Conservation (phyloP, 345 rosid species). For the Salix udensis region DNA sequence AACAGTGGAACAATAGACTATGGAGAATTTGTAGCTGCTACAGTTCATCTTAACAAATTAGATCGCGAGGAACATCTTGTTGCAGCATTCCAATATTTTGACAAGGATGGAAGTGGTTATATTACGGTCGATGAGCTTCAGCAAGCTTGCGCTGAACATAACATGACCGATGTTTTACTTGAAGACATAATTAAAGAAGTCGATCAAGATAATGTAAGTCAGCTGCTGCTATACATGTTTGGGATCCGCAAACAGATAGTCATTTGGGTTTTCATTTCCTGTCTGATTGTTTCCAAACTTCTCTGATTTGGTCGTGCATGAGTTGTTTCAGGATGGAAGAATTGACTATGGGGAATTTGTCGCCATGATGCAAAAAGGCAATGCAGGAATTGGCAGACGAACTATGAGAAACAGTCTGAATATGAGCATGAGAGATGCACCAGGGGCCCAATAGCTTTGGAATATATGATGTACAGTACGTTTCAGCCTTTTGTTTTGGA, state of each 20-base stretch:
- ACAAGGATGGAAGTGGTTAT: conserved; percentile 92
- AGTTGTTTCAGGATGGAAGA: conserved; percentile 73
- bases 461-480: conserved; percentile 25
- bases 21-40: conserved; percentile 95
- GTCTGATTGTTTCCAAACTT: neutral
- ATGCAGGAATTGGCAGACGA: conserved; percentile 92
- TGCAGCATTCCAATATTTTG: conserved; percentile 90
- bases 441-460: conserved; percentile 32
- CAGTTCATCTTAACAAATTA: conserved; percentile 85
- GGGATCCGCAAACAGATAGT: neutral
- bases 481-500: neutral
- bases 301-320: neutral
- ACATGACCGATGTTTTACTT: conserved; percentile 78
- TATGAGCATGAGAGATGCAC: conserved; percentile 87
- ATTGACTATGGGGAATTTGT: conserved; percentile 96
- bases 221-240: neutral
- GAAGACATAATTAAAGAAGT: conserved; percentile 95
- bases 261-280: neutral
- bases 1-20: conserved; percentile 96
- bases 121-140: conserved; percentile 96
- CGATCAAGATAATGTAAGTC: conserved; percentile 91
- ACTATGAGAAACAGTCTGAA: conserved; percentile 93
- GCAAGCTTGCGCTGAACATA: conserved; percentile 90
- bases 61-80: conserved; percentile 98
- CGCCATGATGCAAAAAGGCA: conserved; percentile 99